phyloP scores from a whole-genome alignment of 164 flowering plant species.

The Vitis cinerea region DNA sequence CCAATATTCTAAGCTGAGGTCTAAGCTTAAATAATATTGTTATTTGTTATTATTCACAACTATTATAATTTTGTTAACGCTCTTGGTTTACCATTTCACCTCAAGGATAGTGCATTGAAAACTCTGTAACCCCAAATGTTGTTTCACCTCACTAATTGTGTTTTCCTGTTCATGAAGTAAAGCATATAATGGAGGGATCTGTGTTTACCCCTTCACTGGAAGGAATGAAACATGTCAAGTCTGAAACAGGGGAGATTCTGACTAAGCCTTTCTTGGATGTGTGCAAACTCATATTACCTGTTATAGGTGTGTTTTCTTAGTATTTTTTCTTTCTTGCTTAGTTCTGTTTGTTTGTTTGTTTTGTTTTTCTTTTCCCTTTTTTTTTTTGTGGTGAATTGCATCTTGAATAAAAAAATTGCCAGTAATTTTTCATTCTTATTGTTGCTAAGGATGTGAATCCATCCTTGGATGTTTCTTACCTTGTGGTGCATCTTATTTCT shows the following conservation, averaged over 20 bases:
- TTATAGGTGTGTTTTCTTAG: slow-evolving; percentile 48
- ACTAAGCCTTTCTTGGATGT: slow-evolving; percentile 90
- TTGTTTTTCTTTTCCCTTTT: not conserved
- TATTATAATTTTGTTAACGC: no score
- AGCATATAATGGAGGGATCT: slow-evolving; percentile 64
- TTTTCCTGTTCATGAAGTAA: slow-evolving; percentile 16
- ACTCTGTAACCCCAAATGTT: not conserved
- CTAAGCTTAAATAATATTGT: no score
- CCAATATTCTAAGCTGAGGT: no score
- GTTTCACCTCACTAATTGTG: not conserved
- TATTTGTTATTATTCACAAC: no score
- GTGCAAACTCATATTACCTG: slow-evolving; percentile 81
- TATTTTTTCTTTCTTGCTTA: not conserved
- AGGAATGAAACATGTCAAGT: slow-evolving; percentile 68
- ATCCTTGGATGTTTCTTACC: no score
- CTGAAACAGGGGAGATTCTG: slow-evolving; percentile 64
- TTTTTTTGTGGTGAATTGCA: not conserved
- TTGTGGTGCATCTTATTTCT: no score
- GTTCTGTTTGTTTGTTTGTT: not conserved
- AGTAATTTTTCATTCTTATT: no score
- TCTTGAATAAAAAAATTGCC: not conserved
- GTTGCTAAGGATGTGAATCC: no score
- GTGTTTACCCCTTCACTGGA: slow-evolving; percentile 68
- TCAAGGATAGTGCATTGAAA: not conserved
- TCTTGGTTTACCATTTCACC: no score